These are phyloP conservation scores for Canavalia gladiata DNA, from an alignment of 306 rosid genomes.

Conservation along the genomic window DNA sequence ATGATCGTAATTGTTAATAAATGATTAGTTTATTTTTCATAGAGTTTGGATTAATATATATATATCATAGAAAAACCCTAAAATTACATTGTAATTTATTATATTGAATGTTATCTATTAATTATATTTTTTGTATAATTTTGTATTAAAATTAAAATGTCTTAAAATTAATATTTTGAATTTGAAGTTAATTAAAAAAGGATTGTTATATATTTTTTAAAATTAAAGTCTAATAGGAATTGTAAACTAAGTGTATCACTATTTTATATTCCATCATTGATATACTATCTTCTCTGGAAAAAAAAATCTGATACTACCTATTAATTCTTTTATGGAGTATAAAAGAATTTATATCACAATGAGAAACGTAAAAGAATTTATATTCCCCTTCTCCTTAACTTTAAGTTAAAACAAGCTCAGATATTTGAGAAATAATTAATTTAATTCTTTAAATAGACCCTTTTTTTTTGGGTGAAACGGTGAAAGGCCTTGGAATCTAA, in stretches of 20 bases:
- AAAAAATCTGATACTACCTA: not conserved
- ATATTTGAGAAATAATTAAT: not conserved
- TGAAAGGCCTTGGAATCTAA: conserved; percentile 33
- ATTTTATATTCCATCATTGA: too few species aligned
- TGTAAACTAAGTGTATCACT: too few species aligned
- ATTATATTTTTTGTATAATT: not conserved
- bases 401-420: not conserved
- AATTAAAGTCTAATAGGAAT: too few species aligned
- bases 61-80: not conserved
- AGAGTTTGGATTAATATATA: not conserved
- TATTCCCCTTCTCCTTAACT: too few species aligned
- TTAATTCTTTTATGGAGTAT: not conserved
- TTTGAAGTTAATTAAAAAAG: too few species aligned
- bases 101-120: not conserved
- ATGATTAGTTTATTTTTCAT: not conserved
- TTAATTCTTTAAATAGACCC: not conserved
- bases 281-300: too few species aligned
- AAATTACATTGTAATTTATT: not conserved
- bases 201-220: too few species aligned
- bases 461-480: not conserved
- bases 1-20: conserved; percentile 1
- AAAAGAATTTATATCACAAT: not conserved
- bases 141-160: not conserved
- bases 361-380: not conserved
- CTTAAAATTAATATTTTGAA: too few species aligned